Percentiles rank a stretch among this genome's conserved stretches.
Evolutionary conservation across 2,329 filamentous ascomycete species (phyloP).

Genomic region (Hypoxylon sp.): DNA sequence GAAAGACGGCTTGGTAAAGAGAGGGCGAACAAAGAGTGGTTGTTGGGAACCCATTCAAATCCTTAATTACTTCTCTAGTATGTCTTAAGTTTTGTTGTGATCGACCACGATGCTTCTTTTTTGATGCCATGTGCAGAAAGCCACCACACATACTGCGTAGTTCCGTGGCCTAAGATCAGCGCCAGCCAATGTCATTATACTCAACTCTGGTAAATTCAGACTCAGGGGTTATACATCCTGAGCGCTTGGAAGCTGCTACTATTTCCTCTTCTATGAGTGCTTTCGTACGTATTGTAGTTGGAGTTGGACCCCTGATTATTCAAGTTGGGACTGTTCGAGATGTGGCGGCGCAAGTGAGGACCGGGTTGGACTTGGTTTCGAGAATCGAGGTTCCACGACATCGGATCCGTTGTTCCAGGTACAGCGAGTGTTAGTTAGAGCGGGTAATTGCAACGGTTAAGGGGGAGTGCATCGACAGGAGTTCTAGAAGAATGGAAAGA

Average conservation of each 20-base stretch:
- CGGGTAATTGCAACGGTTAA: conserved; percentile 30
- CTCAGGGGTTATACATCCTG: conserved; percentile 3
- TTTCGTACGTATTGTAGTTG: not conserved
- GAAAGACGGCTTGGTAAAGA: not conserved
- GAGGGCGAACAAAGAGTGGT: not conserved
- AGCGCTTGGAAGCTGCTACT: not conserved
- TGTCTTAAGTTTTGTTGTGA: conserved; percentile 35
- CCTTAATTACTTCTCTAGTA: conserved; percentile 12
- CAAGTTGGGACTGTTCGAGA: conserved; percentile 14
- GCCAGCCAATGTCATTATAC: conserved; percentile 24
- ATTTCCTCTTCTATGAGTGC: not conserved
- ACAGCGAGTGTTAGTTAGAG: conserved; percentile 28
- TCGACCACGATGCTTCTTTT: conserved; percentile 28
- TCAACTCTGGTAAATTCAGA: conserved; percentile 8
- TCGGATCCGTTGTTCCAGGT: conserved; percentile 37
- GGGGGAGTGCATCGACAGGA: conserved; percentile 15
- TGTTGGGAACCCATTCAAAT: conserved; percentile 25
- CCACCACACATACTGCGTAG: conserved; percentile 26
- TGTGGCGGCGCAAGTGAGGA: conserved; percentile 13
- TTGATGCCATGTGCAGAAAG: conserved; percentile 23
- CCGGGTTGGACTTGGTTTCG: conserved; percentile 2
- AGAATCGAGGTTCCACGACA: conserved; percentile 32
- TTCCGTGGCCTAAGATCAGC: conserved; percentile 30
- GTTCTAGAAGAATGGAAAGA: conserved; percentile 36
- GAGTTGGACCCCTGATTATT: conserved; percentile 5